These are phyloP conservation scores for Carnegiea gigantea DNA, from an alignment of 179 eudicot species.

Conservation along the genomic window DNA sequence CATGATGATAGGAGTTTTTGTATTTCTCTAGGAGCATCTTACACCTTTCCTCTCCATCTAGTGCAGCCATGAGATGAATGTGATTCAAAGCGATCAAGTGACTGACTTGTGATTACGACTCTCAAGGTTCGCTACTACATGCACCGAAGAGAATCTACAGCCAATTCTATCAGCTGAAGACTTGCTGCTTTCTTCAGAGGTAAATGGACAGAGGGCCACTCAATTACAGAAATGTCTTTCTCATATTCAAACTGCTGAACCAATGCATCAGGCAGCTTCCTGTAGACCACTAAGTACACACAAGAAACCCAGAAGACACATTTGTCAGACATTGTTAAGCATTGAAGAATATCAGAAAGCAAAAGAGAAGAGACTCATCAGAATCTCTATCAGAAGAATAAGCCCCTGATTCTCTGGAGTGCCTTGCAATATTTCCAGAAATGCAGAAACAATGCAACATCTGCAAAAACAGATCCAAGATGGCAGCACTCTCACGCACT, in stretches of 20 bases:
- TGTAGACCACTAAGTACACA: conserved; percentile 56
- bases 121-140: conserved; percentile 24
- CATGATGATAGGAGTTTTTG: conserved; percentile 47
- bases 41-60: conserved; percentile 54
- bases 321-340: conserved; percentile 55
- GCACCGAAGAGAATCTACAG: conserved; percentile 45
- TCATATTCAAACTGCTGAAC: conserved; percentile 60
- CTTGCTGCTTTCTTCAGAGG: conserved; percentile 51
- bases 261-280: conserved; percentile 56
- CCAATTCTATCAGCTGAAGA: conserved; percentile 49
- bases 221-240: conserved; percentile 54
- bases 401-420: conserved; percentile 44
- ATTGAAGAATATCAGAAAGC: conserved; percentile 52
- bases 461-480: conserved; percentile 73
- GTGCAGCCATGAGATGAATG: conserved; percentile 49
- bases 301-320: conserved; percentile 71
- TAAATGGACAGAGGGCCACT: conserved; percentile 51
- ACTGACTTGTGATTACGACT: conserved; percentile 35
- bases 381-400: conserved; percentile 37
- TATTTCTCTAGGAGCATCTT: conserved; percentile 49
- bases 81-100: conserved; percentile 64
- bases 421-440: conserved; percentile 56
- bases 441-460: conserved; percentile 49
- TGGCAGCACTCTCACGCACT: conserved; percentile 50
- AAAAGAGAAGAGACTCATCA: conserved; percentile 38